Conservation (phyloP, 78 protist species). For the Thecamonas trahens region DNA sequence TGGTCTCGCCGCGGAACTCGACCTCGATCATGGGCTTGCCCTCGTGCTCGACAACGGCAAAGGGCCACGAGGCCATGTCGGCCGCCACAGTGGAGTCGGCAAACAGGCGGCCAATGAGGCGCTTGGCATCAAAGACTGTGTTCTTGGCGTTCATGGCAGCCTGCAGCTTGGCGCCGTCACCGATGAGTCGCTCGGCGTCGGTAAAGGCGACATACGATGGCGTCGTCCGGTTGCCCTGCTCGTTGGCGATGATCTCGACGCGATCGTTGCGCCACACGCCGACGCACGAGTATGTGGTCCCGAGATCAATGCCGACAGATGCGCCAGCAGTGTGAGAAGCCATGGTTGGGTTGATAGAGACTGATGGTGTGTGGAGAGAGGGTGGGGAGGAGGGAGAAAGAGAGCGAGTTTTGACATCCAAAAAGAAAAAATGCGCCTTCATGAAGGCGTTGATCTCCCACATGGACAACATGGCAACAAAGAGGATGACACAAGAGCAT, state of each 20-base stretch:
- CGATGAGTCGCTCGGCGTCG: slow-evolving; percentile 82
- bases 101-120: slow-evolving; percentile 78
- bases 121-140: slow-evolving; percentile 93
- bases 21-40: slow-evolving; percentile 59
- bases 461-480: too few species aligned
- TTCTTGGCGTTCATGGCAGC: slow-evolving; percentile 91
- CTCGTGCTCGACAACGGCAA: slow-evolving; percentile 58
- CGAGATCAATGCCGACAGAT: slow-evolving; percentile 99
- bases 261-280: slow-evolving; percentile 86
- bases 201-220: slow-evolving; percentile 96
- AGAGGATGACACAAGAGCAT: too few species aligned
- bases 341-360: too few species aligned
- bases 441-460: too few species aligned
- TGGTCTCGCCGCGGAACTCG: slow-evolving; percentile 55
- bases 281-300: slow-evolving; percentile 93
- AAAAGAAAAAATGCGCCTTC: too few species aligned
- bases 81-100: slow-evolving; percentile 57
- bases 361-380: too few species aligned
- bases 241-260: slow-evolving; percentile 97
- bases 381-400: too few species aligned
- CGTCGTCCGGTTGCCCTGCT: slow-evolving; percentile 96
- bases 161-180: slow-evolving; percentile 96
- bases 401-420: too few species aligned
- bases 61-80: slow-evolving; percentile 84
- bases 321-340: too few species aligned